Percentiles rank a stretch among this genome's conserved stretches.
These are phyloP conservation scores for Apium graveolens DNA, from an alignment of 129 eudicot genomes.

Conservation along the genomic window DNA sequence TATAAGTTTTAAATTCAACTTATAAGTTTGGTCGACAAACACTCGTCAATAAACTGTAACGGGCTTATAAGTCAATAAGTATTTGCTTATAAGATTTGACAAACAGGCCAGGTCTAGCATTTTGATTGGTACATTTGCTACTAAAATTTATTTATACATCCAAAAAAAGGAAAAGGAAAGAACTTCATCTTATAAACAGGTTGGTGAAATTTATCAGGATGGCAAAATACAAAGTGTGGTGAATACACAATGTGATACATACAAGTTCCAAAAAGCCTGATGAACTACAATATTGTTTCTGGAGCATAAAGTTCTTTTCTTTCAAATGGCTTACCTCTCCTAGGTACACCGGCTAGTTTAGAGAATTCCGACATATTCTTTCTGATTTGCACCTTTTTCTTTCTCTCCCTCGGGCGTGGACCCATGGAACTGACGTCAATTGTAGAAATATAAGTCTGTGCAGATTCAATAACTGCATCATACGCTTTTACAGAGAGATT, in stretches of 20 bases:
- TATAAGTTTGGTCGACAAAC: no score
- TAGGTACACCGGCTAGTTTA: conserved; percentile 43
- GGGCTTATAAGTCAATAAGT: no score
- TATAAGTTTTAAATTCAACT: no score
- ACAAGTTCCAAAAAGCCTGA: background rate
- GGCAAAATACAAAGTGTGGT: background rate
- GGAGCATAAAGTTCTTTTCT: conserved; percentile 23
- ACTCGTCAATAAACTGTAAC: no score
- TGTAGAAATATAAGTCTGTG: conserved; percentile 36
- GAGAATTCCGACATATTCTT: conserved; percentile 31
- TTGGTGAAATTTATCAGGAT: background rate
- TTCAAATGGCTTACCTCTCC: conserved; percentile 43
- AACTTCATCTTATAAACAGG: background rate
- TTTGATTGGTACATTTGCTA: no score
- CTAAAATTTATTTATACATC: background rate
- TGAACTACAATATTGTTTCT: background rate
- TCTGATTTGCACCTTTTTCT: conserved; percentile 37
- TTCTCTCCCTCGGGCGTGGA: conserved; percentile 48
- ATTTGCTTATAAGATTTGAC: no score
- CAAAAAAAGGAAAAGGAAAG: background rate
- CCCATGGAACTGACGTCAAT: conserved; percentile 48
- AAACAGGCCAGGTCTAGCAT: no score
- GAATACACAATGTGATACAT: conserved; percentile 5
- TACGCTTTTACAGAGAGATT: conserved; percentile 58
- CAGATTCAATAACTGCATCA: conserved; percentile 41